Evolutionary conservation across 2,329 filamentous ascomycete species (phyloP).

Genomic region (Alternaria sp.): DNA sequence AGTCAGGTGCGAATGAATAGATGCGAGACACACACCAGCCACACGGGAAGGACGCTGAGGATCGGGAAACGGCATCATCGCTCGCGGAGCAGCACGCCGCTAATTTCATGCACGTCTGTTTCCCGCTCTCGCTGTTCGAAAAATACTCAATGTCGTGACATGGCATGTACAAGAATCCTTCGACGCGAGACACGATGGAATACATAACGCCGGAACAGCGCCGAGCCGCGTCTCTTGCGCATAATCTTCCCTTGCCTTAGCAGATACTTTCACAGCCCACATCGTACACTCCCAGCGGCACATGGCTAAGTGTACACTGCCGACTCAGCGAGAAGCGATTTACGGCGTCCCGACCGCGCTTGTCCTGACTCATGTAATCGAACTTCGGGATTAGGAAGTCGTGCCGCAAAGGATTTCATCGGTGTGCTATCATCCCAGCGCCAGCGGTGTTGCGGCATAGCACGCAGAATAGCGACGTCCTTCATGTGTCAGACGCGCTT

Average conservation of each 20-base stretch:
- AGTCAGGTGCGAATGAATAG: not conserved
- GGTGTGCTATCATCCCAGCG: not conserved
- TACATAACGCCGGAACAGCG: constrained; percentile 2
- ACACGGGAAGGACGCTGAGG: not conserved
- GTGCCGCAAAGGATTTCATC: constrained; percentile 1
- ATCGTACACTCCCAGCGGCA: constrained; percentile 1
- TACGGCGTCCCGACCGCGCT: not conserved
- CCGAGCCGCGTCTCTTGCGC: constrained; percentile 4
- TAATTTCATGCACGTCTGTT: not conserved
- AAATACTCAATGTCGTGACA: not conserved
- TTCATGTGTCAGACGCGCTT: constrained; percentile 1
- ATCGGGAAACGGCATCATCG: not conserved
- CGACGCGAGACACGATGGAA: not conserved
- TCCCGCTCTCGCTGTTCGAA: not conserved
- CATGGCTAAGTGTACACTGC: not conserved
- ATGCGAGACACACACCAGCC: not conserved
- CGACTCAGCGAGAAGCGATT: not conserved
- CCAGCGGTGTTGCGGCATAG: not conserved
- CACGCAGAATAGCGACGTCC: not conserved
- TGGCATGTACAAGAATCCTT: not conserved
- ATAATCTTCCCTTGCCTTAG: not conserved
- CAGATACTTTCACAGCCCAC: not conserved
- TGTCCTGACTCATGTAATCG: not conserved
- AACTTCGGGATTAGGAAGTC: not conserved
- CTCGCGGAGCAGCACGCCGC: constrained; percentile 2